These are phyloP conservation scores for Lolium multiflorum DNA, from an alignment of 176 grass and related monocot genomes.

Conservation along the genomic window DNA sequence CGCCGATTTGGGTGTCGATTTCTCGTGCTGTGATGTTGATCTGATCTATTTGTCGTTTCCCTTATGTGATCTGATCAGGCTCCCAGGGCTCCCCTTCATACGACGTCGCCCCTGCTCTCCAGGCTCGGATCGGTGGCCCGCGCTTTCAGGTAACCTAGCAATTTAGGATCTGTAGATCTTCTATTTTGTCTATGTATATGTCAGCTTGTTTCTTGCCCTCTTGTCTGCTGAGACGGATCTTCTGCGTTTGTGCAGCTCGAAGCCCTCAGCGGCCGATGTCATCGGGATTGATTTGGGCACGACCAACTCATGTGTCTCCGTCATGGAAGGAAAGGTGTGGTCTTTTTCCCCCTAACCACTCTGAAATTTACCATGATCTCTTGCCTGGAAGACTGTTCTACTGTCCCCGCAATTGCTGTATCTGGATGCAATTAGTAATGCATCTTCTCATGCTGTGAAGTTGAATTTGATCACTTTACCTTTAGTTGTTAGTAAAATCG, in stretches of 20 bases:
- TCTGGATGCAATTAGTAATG: not conserved
- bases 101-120: conserved; percentile 52
- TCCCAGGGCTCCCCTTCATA: conserved; percentile 24
- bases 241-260: conserved; percentile 59
- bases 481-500: not conserved
- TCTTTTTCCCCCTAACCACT: not conserved
- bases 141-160: conserved; percentile 66
- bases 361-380: not conserved
- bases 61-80: conserved; percentile 46
- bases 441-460: not conserved
- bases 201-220: not conserved
- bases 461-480: not conserved
- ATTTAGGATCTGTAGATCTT: not conserved
- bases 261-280: conserved; percentile 68
- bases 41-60: conserved; percentile 7
- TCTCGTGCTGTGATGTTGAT: not conserved
- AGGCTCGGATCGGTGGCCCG: conserved; percentile 68
- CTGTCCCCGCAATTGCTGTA: not conserved
- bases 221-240: not conserved
- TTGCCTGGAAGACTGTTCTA: not conserved
- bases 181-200: not conserved
- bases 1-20: not conserved
- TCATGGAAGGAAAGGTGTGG: conserved; percentile 93
- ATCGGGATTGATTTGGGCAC: conserved; percentile 98
- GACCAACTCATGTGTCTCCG: conserved; percentile 80